These are phyloP conservation scores for Metschnikowia rubicola DNA, from an alignment of 805 yeast species.

Conservation along the genomic window DNA sequence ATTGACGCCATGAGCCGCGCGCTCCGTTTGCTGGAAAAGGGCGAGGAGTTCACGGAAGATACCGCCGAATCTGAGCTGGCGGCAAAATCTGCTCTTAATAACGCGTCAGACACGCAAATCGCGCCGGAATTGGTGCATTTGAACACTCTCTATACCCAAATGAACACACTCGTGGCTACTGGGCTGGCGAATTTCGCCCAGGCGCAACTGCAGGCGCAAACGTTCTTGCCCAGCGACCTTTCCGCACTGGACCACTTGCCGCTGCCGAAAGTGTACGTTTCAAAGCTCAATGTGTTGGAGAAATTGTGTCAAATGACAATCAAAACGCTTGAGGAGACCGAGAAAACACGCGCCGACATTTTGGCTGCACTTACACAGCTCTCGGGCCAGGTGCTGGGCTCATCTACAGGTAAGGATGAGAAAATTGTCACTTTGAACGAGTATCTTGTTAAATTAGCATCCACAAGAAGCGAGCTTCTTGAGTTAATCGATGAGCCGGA, in stretches of 20 bases:
- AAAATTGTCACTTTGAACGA: conserved; percentile 28
- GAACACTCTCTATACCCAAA: conserved; percentile 28
- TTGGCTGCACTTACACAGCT: conserved; percentile 26
- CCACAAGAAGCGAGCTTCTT: conserved; percentile 31
- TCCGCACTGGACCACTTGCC: conserved; percentile 36
- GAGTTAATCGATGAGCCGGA: conserved; percentile 22
- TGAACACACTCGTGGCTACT: conserved; percentile 22
- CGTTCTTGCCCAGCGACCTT: conserved; percentile 35
- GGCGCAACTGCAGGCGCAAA: conserved; percentile 36
- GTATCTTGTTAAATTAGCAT: conserved; percentile 25
- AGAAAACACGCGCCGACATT: conserved; percentile 25
- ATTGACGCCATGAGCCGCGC: conserved; percentile 28
- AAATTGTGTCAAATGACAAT: conserved; percentile 33
- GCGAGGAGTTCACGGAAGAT: conserved; percentile 8
- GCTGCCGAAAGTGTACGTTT: conserved; percentile 29
- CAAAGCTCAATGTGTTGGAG: conserved; percentile 38
- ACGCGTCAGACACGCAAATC: conserved; percentile 8
- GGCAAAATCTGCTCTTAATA: background rate
- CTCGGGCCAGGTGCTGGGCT: conserved; percentile 22
- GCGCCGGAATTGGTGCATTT: conserved; percentile 32
- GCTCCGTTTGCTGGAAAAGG: conserved; percentile 19
- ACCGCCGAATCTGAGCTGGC: background rate
- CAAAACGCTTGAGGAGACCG: conserved; percentile 31
- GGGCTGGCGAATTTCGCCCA: conserved; percentile 32
- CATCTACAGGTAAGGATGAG: conserved; percentile 31